Evolutionary conservation across 768 basidiomycete species (phyloP), one percentile per base, ranked within the genome.

Genomic region (Collybiopsis luxurians): DNA sequence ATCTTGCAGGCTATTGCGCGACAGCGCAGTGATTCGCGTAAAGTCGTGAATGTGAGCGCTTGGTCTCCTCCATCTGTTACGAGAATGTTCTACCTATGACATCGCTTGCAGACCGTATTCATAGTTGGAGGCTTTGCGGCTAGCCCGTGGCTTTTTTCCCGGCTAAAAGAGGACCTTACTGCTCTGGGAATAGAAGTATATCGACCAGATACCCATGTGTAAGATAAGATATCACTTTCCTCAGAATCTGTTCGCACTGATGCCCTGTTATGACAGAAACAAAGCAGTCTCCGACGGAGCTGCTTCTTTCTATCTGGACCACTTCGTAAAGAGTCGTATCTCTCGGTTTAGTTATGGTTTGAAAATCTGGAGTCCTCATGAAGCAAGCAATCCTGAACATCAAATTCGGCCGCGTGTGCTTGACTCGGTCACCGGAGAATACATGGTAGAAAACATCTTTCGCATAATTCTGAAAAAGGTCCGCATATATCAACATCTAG

Each of bases 101-200:
- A 31, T 3, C 28, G 24, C 44, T 34, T 36, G 13, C 51, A 77
- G 73, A 58, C 70, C 11, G 71, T 80, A 23, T 75, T 82, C 53
- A 67, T 83, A 12, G 80, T 84, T 2, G 81, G 82, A 6, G 81
- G 80, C 0, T 83, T 83, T 64, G 75, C 77, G 10, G 77, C 79
- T 1, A 82, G 74, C 56, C 75, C 78, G 43, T 82, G 75, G 73
- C 64, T 84, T 17, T 81, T 77, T 58, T 59, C 67, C 1, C 68
- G 71, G 45, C 71, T 81, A 21, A 73, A 75, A 48, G 60, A 56
- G 30, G 61, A 72, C 15, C 70, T 81, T 5, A 67, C 71, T 15
- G 52, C 63, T 3, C 28, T 70, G 2, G 68, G 72, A 21, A 63
- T 82, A 36, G 63, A 50, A 23, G 60, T 80, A 36, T 71, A 67